These are phyloP conservation scores for Candida namnaoensis DNA, from an alignment of 805 yeast genomes.

Conservation along the genomic window DNA sequence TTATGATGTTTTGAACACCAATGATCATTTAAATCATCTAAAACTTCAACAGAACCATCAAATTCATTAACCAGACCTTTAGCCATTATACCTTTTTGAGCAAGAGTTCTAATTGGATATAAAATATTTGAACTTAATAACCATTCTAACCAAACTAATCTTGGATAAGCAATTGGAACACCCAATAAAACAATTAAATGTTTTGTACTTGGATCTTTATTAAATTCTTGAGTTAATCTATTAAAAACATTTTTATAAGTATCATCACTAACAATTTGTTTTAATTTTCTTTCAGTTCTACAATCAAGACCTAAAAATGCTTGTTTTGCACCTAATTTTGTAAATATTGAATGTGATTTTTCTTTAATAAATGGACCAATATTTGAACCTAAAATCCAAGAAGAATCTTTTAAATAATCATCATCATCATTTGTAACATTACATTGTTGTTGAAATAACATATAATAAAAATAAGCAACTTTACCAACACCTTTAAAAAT, in stretches of 20 bases:
- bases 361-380: slow-evolving; percentile 67
- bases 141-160: slow-evolving; percentile 85
- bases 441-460: slow-evolving; percentile 87
- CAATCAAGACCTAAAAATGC: slow-evolving; percentile 82
- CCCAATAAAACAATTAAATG: slow-evolving; percentile 83
- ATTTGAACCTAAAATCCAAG: slow-evolving; percentile 53
- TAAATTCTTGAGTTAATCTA: slow-evolving; percentile 49
- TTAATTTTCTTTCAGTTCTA: slow-evolving; percentile 76
- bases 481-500: slow-evolving; percentile 68
- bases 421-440: slow-evolving; percentile 34
- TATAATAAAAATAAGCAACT: slow-evolving; percentile 75
- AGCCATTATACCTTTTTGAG: slow-evolving; percentile 53
- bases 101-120: slow-evolving; percentile 52
- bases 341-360: slow-evolving; percentile 57
- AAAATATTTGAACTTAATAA: slow-evolving; percentile 55
- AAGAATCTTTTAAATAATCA: slow-evolving; percentile 30
- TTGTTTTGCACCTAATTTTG: slow-evolving; percentile 67
- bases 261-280: slow-evolving; percentile 40
- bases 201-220: slow-evolving; percentile 42
- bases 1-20: slow-evolving; percentile 93
- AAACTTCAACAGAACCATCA: slow-evolving; percentile 83
- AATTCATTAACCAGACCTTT: slow-evolving; percentile 82
- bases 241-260: slow-evolving; percentile 57
- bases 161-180: slow-evolving; percentile 91
- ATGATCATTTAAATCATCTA: slow-evolving; percentile 92